Percentiles rank a stretch among this genome's conserved stretches.
These are phyloP conservation scores for Vitis hybrid DNA, from an alignment of 177 flowering plant species.

Conservation along the genomic window DNA sequence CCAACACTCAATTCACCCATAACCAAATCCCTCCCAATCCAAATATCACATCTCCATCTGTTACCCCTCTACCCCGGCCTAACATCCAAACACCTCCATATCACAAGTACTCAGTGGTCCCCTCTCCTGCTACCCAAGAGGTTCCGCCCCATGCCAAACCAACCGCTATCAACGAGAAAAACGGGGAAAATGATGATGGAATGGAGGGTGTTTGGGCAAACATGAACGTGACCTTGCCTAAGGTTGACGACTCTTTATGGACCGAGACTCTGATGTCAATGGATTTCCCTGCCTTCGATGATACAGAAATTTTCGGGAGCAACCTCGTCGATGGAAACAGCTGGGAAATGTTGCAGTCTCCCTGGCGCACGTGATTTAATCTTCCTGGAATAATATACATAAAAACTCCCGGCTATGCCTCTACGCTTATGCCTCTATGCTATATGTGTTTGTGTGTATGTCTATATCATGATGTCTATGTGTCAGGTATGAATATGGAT, in stretches of 20 bases:
- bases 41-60: slow-evolving; percentile 3
- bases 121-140: neutral
- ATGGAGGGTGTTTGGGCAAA: slow-evolving; percentile 28
- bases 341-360: slow-evolving; percentile 28
- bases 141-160: neutral
- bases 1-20: neutral
- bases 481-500: no score
- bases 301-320: slow-evolving; percentile 8
- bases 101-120: neutral
- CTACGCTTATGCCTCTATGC: no score
- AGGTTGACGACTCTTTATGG: slow-evolving; percentile 50
- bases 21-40: neutral
- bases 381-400: neutral
- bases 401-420: neutral
- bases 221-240: slow-evolving; percentile 36
- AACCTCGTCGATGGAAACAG: slow-evolving; percentile 12
- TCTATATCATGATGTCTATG: no score
- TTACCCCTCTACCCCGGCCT: neutral
- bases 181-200: slow-evolving; percentile 5
- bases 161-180: neutral
- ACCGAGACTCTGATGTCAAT: slow-evolving; percentile 37
- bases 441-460: no score
- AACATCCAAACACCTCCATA: neutral
- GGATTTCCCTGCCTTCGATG: slow-evolving; percentile 27
- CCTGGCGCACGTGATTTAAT: slow-evolving; percentile 24